These are phyloP conservation scores for Phoenix dactylifera DNA, from an alignment of 176 grass and related monocot genomes.

Conservation along the genomic window DNA sequence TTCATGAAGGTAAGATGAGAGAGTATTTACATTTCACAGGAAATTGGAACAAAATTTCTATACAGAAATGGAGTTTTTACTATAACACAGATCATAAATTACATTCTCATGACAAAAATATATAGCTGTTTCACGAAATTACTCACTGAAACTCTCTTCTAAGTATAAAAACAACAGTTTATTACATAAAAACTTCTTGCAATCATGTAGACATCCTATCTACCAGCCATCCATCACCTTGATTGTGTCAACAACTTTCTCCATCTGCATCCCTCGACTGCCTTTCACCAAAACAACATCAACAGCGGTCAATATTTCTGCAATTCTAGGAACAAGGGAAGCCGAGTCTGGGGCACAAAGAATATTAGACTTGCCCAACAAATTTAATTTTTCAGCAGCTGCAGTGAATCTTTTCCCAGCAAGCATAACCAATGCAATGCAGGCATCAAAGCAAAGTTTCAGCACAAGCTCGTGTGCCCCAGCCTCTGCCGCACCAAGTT, in stretches of 20 bases:
- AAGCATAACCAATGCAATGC: background rate
- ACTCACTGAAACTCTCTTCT: no score
- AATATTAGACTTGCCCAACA: background rate
- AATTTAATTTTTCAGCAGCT: background rate
- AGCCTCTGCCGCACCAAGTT: background rate
- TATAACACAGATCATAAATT: no score
- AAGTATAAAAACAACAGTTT: no score
- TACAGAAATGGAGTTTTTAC: no score
- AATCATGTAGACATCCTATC: background rate
- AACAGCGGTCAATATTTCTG: background rate
- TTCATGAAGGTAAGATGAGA: no score
- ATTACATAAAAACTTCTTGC: background rate
- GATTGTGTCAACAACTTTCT: background rate
- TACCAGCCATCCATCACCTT: background rate
- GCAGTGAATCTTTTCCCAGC: constrained; percentile 3
- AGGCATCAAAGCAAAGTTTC: constrained; percentile 2
- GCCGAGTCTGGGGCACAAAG: background rate
- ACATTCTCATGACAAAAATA: no score
- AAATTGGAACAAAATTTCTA: no score
- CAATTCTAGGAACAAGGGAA: background rate
- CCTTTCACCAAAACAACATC: constrained; percentile 8
- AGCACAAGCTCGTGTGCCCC: constrained; percentile 4
- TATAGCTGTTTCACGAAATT: no score
- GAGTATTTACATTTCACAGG: no score
- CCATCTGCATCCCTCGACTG: constrained; percentile 5